phyloP scores from a whole-genome alignment of 1,139 yeast genomes.

The Suhomyces bolitotheri region DNA sequence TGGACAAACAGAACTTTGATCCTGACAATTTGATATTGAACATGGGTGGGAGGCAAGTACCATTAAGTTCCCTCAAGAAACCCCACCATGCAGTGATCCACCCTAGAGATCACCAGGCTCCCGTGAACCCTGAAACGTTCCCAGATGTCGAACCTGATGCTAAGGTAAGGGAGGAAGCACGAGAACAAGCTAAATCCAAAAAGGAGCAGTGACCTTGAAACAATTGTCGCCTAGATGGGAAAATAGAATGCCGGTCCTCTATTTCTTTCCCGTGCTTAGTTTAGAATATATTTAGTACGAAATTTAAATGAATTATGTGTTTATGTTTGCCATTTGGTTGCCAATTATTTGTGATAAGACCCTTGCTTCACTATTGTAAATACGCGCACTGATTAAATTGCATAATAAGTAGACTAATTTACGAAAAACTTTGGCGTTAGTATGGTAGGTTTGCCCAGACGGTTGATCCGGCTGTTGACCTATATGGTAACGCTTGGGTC shows the following conservation, averaged over 20 bases:
- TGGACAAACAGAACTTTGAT: slow-evolving; percentile 18
- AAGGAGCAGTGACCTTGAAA: slow-evolving; percentile 1
- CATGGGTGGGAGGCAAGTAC: slow-evolving; percentile 41
- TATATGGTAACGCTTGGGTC: slow-evolving; percentile 21
- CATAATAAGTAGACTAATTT: too few relatives aligned
- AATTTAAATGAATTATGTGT: too few relatives aligned
- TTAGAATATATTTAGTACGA: too few relatives aligned
- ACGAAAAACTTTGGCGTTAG: too few relatives aligned
- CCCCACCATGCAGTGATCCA: slow-evolving; percentile 44
- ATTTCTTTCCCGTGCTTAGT: not conserved
- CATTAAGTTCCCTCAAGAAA: slow-evolving; percentile 37
- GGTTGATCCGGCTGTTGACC: slow-evolving; percentile 26
- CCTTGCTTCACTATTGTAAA: too few relatives aligned
- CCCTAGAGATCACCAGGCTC: slow-evolving; percentile 27
- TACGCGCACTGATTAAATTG: too few relatives aligned
- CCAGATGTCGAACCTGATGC: slow-evolving; percentile 29
- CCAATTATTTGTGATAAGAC: too few relatives aligned
- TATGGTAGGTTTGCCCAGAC: slow-evolving; percentile 16
- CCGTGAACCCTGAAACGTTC: slow-evolving; percentile 19
- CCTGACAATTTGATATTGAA: slow-evolving; percentile 28
- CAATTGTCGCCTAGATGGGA: too few relatives aligned
- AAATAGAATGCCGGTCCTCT: too few relatives aligned
- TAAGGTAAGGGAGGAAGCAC: slow-evolving; percentile 18
- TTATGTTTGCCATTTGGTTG: too few relatives aligned
- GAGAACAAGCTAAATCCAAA: slow-evolving; percentile 5